Evolutionary conservation across 2,329 filamentous ascomycete species (phyloP).

Genomic region (Annulohypoxylon truncatum): DNA sequence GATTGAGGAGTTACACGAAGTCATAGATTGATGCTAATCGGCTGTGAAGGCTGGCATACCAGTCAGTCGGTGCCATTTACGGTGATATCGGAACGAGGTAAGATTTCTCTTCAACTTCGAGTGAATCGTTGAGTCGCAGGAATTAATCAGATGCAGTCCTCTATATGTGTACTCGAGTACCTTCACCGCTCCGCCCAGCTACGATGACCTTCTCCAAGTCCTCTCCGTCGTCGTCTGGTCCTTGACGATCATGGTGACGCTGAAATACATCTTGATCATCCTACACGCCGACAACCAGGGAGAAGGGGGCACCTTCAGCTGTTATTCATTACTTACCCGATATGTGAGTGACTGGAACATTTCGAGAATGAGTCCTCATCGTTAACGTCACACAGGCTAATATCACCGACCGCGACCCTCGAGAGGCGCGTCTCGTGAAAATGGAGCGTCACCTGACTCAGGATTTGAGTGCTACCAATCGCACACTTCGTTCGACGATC

Average conservation of each 20-base stretch:
- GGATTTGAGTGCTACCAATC: conserved; percentile 65
- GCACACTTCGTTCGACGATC: conserved; percentile 65
- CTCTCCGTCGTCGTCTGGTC: conserved; percentile 78
- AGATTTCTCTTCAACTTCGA: background rate
- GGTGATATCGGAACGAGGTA: conserved; percentile 71
- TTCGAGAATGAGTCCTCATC: background rate
- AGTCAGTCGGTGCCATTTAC: conserved; percentile 75
- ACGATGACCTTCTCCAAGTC: conserved; percentile 71
- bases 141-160: conserved; percentile 59
- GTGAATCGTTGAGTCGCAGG: background rate
- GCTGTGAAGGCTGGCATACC: conserved; percentile 66
- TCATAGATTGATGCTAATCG: conserved; percentile 19
- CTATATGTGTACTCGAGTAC: conserved; percentile 79
- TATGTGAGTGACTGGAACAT: conserved; percentile 56
- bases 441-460: conserved; percentile 69
- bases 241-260: conserved; percentile 73
- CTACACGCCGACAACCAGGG: conserved; percentile 76
- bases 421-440: conserved; percentile 64
- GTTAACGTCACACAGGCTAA: conserved; percentile 58
- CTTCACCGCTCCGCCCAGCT: conserved; percentile 66
- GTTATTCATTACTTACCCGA: conserved; percentile 72
- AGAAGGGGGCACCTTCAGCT: conserved; percentile 76
- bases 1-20: background rate
- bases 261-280: conserved; percentile 76
- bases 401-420: conserved; percentile 70